These are phyloP conservation scores for Leishmania major DNA, from an alignment of 208 protist genomes.

Conservation along the genomic window DNA sequence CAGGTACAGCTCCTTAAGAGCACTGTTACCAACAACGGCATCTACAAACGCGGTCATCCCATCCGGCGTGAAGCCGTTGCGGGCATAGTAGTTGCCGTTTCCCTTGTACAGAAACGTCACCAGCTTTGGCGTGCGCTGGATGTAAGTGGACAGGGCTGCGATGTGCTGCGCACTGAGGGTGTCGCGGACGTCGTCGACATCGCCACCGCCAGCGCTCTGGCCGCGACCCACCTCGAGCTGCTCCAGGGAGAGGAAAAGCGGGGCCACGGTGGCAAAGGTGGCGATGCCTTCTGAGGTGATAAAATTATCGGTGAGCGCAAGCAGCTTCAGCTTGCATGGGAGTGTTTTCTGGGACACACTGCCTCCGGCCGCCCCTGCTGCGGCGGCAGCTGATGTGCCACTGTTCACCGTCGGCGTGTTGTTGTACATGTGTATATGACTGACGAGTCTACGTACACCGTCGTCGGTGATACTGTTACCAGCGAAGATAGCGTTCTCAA, in stretches of 20 bases:
- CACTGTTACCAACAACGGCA: constrained; percentile 28
- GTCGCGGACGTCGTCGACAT: constrained; percentile 43
- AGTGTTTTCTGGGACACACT: constrained; percentile 2
- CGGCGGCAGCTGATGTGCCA: background rate
- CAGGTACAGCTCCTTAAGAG: constrained; percentile 43
- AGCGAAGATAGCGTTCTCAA: constrained; percentile 46
- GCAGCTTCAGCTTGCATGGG: constrained; percentile 31
- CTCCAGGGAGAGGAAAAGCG: constrained; percentile 32
- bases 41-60: constrained; percentile 37
- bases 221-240: constrained; percentile 50
- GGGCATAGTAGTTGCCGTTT: constrained; percentile 48
- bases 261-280: constrained; percentile 15
- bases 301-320: constrained; percentile 56
- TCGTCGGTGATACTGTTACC: constrained; percentile 65
- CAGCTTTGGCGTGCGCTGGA: constrained; percentile 27
- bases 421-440: constrained; percentile 9
- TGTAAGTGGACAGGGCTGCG: constrained; percentile 28
- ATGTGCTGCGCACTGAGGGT: constrained; percentile 29
- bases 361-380: constrained; percentile 4
- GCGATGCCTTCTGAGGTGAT: constrained; percentile 50
- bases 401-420: background rate
- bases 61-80: constrained; percentile 40
- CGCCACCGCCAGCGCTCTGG: constrained; percentile 28
- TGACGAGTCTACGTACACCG: constrained; percentile 35
- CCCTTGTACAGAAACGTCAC: constrained; percentile 51